Conservation (phyloP, 345 rosid genomes). For the Odontarrhena argentea region DNA sequence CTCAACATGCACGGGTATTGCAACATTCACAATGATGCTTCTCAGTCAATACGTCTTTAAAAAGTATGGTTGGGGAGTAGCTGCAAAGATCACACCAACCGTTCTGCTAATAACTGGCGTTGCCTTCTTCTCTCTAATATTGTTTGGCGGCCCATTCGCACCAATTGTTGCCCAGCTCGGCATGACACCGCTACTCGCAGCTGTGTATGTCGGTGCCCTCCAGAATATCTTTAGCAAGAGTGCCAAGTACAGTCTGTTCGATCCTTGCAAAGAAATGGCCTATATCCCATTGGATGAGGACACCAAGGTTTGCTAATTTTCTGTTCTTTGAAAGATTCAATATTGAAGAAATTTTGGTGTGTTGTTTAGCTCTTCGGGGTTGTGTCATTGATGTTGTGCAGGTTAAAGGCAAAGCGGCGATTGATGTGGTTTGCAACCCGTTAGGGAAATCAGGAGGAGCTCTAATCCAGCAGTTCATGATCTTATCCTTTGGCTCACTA, state of each 20-base stretch:
- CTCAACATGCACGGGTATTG: constrained; percentile 90
- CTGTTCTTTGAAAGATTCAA: neutral
- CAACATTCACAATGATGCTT: constrained; percentile 95
- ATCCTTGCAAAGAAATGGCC: constrained; percentile 98
- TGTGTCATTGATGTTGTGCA: constrained; percentile 32
- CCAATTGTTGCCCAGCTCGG: constrained; percentile 79
- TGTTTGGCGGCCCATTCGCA: constrained; percentile 75
- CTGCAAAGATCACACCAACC: constrained; percentile 91
- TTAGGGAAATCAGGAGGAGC: constrained; percentile 97
- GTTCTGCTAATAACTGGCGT: constrained; percentile 88
- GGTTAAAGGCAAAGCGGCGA: constrained; percentile 98
- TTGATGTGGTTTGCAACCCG: constrained; percentile 93
- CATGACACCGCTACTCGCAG: constrained; percentile 94
- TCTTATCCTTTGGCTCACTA: constrained; percentile 89
- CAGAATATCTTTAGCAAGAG: constrained; percentile 99
- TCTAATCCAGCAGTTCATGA: constrained; percentile 96
- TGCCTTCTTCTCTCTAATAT: constrained; percentile 86
- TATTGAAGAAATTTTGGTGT: neutral
- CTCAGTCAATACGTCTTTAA: constrained; percentile 83
- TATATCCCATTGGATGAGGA: constrained; percentile 95
- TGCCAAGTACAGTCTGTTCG: constrained; percentile 97
- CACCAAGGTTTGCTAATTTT: constrained; percentile 66
- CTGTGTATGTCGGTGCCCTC: constrained; percentile 92
- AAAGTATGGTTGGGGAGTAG: constrained; percentile 97
- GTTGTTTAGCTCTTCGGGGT: neutral